Evolutionary conservation across 768 basidiomycete genomes (phyloP), one percentile per base, ranked within the genome.

Genomic region (Suillus fuscotomentosus): DNA sequence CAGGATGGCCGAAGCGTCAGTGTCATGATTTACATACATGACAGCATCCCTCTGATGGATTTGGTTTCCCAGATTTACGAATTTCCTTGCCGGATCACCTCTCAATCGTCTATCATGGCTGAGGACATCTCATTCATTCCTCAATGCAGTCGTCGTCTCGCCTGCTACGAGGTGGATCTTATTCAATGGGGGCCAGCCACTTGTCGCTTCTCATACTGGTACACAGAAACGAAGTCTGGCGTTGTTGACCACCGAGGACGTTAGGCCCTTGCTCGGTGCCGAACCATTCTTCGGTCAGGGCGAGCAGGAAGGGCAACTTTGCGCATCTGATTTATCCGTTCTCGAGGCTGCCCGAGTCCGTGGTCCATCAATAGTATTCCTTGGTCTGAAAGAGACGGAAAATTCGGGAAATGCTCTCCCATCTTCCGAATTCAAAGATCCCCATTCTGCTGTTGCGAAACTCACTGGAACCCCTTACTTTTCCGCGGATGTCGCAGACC

Each of bases 391-490:
- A 69, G 93, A 95, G 69, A 70, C 79, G 14, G 76, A 84, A 0
- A 70, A 74, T 7, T 81, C 75, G 31, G 75, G 77, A 5, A 76
- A 75, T 50, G 85, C 89, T 0, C 81, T 91, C 3, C 86, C 88
- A 11, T 88, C 89, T 0, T 84, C 87, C 3, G 87, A 90, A 54
- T 88, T 90, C 59, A 83, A 80, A 63, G 79, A 84, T 65, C 83
- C 89, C 0, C 80, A 84, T 60, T 70, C 74, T 20, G 83, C 86
- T 1, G 76, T 87, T 3, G 78, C 81, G 59, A 86, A 89, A 55
- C 78, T 95, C 31, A 76, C 89, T 38, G 97, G 96, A n/a, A 88
- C 83, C 2, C 88, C 94, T 0, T 96, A 90, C 75, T 98, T 97
- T 73, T 82, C 94, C 0, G 67, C 97, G 65, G 95, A 97, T 71